Evolutionary conservation across 441 rosid species (phyloP).

Genomic region (Breynia disticha): DNA sequence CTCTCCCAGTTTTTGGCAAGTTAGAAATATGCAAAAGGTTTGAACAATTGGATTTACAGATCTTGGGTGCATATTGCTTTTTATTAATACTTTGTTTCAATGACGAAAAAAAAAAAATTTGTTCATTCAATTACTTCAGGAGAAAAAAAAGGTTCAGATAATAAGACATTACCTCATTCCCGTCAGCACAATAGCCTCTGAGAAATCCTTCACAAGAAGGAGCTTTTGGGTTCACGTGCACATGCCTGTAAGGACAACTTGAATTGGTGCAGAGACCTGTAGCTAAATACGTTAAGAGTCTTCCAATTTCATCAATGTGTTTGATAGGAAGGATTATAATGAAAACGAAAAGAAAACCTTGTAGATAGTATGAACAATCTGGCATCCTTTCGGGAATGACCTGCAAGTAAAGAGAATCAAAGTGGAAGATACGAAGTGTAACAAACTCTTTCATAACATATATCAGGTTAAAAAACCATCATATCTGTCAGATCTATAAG

Average conservation of each 20-base stretch:
- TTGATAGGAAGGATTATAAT: conserved; percentile 10
- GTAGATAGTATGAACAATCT: conserved; percentile 89
- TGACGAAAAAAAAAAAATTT: too few relatives aligned
- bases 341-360: conserved; percentile 44
- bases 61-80: too few relatives aligned
- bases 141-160: not conserved
- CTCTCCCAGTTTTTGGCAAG: not conserved
- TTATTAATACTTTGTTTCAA: too few relatives aligned
- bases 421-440: conserved; percentile 3
- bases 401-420: conserved; percentile 37
- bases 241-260: conserved; percentile 85
- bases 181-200: conserved; percentile 88
- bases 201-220: conserved; percentile 79
- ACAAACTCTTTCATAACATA: not conserved
- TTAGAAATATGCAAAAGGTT: too few relatives aligned
- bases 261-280: conserved; percentile 86
- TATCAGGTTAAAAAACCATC: not conserved
- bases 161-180: conserved; percentile 61
- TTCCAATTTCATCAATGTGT: not conserved
- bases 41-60: too few relatives aligned
- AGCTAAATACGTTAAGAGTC: conserved; percentile 23
- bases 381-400: conserved; percentile 99
- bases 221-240: conserved; percentile 80
- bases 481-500: not conserved
- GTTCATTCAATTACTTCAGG: too few relatives aligned